Evolutionary conservation across 2,329 filamentous ascomycete genomes (phyloP).

Genomic region (Lasiodiplodia sp.): DNA sequence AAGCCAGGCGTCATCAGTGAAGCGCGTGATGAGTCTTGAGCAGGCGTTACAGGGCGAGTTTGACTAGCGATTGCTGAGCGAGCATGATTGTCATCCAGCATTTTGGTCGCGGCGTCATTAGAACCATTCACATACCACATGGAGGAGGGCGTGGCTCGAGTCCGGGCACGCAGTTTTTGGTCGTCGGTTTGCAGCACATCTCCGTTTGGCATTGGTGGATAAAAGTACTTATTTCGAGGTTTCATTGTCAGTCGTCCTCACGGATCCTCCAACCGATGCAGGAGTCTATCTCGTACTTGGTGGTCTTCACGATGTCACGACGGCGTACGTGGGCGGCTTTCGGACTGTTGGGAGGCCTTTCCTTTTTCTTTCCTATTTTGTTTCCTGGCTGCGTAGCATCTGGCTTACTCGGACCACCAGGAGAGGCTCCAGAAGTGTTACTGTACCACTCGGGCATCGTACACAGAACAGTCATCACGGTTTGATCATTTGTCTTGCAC

Average conservation of each 20-base stretch:
- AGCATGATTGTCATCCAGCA: constrained; percentile 29
- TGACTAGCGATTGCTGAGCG: constrained; percentile 29
- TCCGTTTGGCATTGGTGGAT: constrained; percentile 28
- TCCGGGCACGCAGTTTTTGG: constrained; percentile 5
- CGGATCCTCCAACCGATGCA: constrained; percentile 8
- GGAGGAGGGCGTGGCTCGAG: constrained; percentile 4
- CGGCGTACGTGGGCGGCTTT: constrained; percentile 26
- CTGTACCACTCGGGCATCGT: constrained; percentile 6
- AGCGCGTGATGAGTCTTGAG: constrained; percentile 49
- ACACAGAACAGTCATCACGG: constrained; percentile 10
- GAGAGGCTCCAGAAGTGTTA: neutral
- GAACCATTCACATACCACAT: constrained; percentile 28
- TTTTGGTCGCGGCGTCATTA: constrained; percentile 29
- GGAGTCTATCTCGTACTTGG: constrained; percentile 27
- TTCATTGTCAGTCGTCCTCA: constrained; percentile 17
- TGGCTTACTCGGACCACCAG: neutral
- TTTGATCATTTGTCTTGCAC: constrained; percentile 15
- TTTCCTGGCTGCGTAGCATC: constrained; percentile 2
- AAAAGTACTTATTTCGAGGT: constrained; percentile 29
- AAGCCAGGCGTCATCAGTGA: constrained; percentile 49
- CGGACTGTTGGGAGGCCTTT: constrained; percentile 17
- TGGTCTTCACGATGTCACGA: constrained; percentile 29
- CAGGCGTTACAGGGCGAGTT: constrained; percentile 27
- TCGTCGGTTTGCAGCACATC: constrained; percentile 26
- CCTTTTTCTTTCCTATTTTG: neutral